Conservation (phyloP, 371 early-diverging fungal species). For the Dichotomocladium elegans region DNA sequence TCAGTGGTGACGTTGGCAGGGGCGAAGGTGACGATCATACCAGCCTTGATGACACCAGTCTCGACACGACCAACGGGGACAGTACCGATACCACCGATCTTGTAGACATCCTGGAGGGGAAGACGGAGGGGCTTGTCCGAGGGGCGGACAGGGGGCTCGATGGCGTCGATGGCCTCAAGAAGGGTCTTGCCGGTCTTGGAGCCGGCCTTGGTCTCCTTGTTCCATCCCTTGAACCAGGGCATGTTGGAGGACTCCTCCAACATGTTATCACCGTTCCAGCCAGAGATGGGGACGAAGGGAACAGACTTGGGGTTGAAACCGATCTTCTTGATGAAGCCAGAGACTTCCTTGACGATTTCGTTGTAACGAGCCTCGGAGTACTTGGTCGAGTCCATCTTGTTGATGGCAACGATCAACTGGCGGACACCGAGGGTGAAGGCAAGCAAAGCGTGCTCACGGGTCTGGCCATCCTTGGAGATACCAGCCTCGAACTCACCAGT, state of each 20-base stretch:
- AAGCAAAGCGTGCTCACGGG: constrained; percentile 98
- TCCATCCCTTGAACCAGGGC: constrained; percentile 98
- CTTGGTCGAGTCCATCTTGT: constrained; percentile 83
- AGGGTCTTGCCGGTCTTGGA: constrained; percentile 82
- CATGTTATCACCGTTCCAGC: constrained; percentile 98
- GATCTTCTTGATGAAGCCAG: constrained; percentile 92
- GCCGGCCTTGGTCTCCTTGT: constrained; percentile 85
- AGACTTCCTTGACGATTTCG: constrained; percentile 92
- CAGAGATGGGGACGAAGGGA: constrained; percentile 96
- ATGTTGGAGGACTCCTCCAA: constrained; percentile 89
- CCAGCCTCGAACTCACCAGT: constrained; percentile 97
- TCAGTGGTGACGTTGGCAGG: constrained; percentile 87
- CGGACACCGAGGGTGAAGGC: constrained; percentile 95
- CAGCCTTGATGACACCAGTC: constrained; percentile 86
- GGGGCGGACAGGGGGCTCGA: constrained; percentile 89
- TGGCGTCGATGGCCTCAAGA: constrained; percentile 90
- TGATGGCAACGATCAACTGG: constrained; percentile 95
- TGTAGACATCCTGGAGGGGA: constrained; percentile 94
- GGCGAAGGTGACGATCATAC: constrained; percentile 93
- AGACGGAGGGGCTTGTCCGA: constrained; percentile 96
- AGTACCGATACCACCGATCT: constrained; percentile 96
- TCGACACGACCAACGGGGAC: constrained; percentile 97
- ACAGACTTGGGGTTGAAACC: constrained; percentile 89
- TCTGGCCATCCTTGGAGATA: constrained; percentile 94
- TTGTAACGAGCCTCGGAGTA: constrained; percentile 53